These are phyloP conservation scores for Phlebopus sp. DNA, from an alignment of 1,284 basidiomycete genomes.

Conservation along the genomic window DNA sequence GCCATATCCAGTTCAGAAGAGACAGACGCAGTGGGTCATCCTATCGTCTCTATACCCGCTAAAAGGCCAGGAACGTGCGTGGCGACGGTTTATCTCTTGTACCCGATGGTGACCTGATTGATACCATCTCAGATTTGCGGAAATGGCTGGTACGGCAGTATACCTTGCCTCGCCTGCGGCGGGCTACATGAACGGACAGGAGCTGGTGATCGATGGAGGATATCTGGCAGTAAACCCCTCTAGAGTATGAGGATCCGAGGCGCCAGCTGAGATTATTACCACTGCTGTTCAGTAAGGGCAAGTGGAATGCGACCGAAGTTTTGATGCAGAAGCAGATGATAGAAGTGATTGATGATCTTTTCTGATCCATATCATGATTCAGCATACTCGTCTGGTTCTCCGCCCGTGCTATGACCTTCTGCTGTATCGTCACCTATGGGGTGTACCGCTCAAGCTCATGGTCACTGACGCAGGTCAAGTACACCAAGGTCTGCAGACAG, in stretches of 20 bases:
- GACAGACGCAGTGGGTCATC: slow-evolving; percentile 51
- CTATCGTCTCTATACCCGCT: slow-evolving; percentile 57
- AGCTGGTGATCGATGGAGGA: slow-evolving; percentile 72
- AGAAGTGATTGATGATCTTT: no score
- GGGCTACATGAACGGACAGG: slow-evolving; percentile 71
- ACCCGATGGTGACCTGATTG: background rate
- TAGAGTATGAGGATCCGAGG: slow-evolving; percentile 11
- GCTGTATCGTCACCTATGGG: no score
- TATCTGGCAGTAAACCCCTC: slow-evolving; percentile 71
- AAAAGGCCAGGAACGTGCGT: slow-evolving; percentile 66
- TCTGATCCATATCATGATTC: no score
- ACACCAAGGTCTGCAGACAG: no score
- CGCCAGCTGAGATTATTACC: no score
- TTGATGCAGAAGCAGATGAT: no score
- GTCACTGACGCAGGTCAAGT: no score
- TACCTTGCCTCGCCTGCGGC: slow-evolving; percentile 71
- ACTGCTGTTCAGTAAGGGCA: background rate
- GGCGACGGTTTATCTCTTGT: background rate
- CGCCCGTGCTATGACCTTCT: no score
- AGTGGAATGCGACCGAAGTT: no score
- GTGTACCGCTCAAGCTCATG: no score
- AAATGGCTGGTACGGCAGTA: slow-evolving; percentile 72
- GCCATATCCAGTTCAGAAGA: slow-evolving; percentile 47
- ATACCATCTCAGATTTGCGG: slow-evolving; percentile 51
- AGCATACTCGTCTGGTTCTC: no score